Percentiles rank a stretch among this genome's conserved stretches.
Conservation (phyloP, 2,329 filamentous ascomycete species). For the Trichoderma sp. region DNA sequence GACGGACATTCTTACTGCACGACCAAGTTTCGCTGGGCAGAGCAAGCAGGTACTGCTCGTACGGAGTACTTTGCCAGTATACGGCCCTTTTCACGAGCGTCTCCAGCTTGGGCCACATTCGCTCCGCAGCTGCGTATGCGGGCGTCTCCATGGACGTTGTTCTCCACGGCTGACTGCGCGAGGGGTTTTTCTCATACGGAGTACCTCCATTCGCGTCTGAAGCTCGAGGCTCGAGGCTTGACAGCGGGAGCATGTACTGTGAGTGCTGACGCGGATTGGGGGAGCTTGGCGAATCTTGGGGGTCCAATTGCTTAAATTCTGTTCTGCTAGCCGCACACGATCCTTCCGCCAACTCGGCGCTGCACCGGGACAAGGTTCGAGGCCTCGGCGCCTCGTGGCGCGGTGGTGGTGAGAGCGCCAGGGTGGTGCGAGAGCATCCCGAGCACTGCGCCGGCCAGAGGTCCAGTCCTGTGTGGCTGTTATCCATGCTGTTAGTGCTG, state of each 20-base stretch:
- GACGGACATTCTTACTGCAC: background rate
- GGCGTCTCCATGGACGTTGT: conserved; percentile 13
- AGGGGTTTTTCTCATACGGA: background rate
- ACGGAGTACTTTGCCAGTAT: conserved; percentile 15
- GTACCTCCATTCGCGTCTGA: background rate
- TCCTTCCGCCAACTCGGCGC: conserved; percentile 17
- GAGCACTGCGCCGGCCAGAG: background rate
- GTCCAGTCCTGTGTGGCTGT: conserved; percentile 13
- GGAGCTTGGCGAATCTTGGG: conserved; percentile 1
- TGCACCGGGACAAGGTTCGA: conserved; percentile 21
- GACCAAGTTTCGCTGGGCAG: conserved; percentile 1
- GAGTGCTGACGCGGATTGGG: conserved; percentile 9
- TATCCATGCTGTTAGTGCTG: conserved; percentile 15
- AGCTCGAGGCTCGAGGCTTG: background rate
- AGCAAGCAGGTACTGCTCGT: background rate
- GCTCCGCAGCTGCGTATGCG: conserved; percentile 21
- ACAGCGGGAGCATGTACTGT: conserved; percentile 10
- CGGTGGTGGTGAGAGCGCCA: conserved; percentile 9
- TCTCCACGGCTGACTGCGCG: conserved; percentile 6
- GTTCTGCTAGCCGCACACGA: conserved; percentile 3
- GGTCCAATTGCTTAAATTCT: conserved; percentile 17
- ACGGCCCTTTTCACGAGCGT: conserved; percentile 22
- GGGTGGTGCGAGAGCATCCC: background rate
- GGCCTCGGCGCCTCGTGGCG: conserved; percentile 25
- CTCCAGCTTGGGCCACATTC: conserved; percentile 23